These are phyloP conservation scores for Graphiopsis chlorocephala DNA, from an alignment of 2,329 filamentous ascomycete genomes.

Conservation along the genomic window DNA sequence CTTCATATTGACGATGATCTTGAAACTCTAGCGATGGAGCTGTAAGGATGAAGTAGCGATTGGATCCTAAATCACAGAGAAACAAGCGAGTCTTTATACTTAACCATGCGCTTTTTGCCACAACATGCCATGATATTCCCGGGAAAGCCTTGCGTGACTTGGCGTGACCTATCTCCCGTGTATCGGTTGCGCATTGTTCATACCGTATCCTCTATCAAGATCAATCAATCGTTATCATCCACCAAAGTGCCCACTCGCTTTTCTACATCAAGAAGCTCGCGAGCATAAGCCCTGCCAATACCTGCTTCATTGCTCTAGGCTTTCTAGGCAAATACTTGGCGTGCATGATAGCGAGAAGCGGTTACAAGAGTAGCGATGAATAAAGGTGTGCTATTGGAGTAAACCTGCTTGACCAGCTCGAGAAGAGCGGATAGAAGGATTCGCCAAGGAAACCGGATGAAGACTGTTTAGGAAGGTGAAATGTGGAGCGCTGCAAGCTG, in stretches of 20 bases:
- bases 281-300: constrained; percentile 12
- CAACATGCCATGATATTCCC: not conserved
- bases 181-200: constrained; percentile 6
- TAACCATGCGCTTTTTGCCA: not conserved
- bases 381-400: not conserved
- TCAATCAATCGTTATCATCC: not conserved
- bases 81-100: constrained; percentile 4
- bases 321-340: constrained; percentile 9
- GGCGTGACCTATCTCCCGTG: not conserved
- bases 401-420: not conserved
- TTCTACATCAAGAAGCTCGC: constrained; percentile 12
- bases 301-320: constrained; percentile 10
- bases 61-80: not conserved
- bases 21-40: not conserved
- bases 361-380: constrained; percentile 1
- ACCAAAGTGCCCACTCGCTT: not conserved
- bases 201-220: not conserved
- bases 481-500: not conserved
- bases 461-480: constrained; percentile 12
- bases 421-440: not conserved
- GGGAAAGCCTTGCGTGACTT: not conserved
- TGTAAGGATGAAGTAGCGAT: not conserved
- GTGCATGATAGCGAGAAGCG: constrained; percentile 5
- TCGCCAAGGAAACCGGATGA: constrained; percentile 10
- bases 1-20: constrained; percentile 13